Evolutionary conservation across 805 yeast species (phyloP), one percentile per base, ranked within the genome.

Genomic region (Candida adriatica): DNA sequence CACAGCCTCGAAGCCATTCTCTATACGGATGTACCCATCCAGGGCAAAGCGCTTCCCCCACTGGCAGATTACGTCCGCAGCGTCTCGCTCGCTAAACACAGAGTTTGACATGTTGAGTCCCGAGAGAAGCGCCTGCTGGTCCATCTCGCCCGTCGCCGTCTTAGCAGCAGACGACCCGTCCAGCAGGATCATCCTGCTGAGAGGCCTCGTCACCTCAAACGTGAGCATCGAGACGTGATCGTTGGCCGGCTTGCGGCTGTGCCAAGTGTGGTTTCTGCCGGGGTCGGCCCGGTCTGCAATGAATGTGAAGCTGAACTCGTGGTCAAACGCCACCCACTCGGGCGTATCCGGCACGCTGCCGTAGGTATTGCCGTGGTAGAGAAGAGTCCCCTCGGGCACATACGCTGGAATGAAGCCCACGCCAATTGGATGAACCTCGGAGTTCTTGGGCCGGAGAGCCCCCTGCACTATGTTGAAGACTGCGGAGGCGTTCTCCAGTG

Each of bases 91-190:
- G 24, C 55, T 35, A 40, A 58, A 13, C n/a, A 13, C 52, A 1
- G 45, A 51, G 16, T 41, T 41, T 4, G 46, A 53, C n/a, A n/a
- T n/a, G 25, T 63, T 48, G 6, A 49, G 48, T 26, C 64, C 48
- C 14, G 75, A 58, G 4, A 68, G 44, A 29, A 72, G 34, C 27
- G 51, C 51, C 42, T 73, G 78, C 2, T 73, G 64, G 46, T 77
- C 84, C 81, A 74, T 74, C 45, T 71, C 76, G 5, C 82, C 82
- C 2, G 73, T 62, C 1, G 33, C 24, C 0, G 66, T 55, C 48
- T 75, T 76, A 1, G 81, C 73, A n/a, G 81, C 84, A 18, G 80
- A 73, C 0, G 82, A 80, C 6, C 84, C 84, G 39, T 76, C 82
- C n/a, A 77, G 48, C 30, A 66, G 63, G 5, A 77, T 56, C 18